Conservation (phyloP, 2,329 filamentous ascomycete genomes). For the Tolypocladium paradoxum region DNA sequence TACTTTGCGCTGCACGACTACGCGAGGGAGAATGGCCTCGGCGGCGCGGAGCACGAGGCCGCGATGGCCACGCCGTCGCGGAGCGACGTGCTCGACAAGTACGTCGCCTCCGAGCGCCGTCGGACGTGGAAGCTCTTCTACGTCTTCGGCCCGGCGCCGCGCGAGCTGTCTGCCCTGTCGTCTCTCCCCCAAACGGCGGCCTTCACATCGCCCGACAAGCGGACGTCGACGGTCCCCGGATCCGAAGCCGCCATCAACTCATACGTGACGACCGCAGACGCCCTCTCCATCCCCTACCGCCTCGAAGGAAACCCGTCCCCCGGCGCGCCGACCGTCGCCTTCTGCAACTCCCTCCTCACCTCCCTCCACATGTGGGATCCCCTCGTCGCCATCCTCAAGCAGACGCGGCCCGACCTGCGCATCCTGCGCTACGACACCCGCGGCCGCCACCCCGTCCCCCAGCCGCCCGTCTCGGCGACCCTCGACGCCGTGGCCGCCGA, state of each 20-base stretch:
- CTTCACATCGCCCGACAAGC: constrained; percentile 44
- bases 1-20: constrained; percentile 66
- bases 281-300: constrained; percentile 58
- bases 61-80: constrained; percentile 53
- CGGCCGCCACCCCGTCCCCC: constrained; percentile 46
- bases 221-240: constrained; percentile 43
- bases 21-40: constrained; percentile 53
- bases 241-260: constrained; percentile 50
- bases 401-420: constrained; percentile 52
- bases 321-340: constrained; percentile 60
- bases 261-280: constrained; percentile 57
- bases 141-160: constrained; percentile 64
- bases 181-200: constrained; percentile 32
- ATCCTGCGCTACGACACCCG: constrained; percentile 70
- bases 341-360: constrained; percentile 72
- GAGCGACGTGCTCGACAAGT: constrained; percentile 45
- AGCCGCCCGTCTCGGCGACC: constrained; percentile 38
- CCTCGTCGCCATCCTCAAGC: constrained; percentile 52
- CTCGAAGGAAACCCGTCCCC: constrained; percentile 62
- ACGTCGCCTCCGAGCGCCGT: constrained; percentile 45
- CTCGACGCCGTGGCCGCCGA: constrained; percentile 60
- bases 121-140: constrained; percentile 65
- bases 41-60: constrained; percentile 51
- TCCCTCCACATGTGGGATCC: constrained; percentile 72
- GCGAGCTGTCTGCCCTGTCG: constrained; percentile 52